These are phyloP conservation scores for Ascochyta fabae DNA, from an alignment of 2,329 filamentous ascomycete species.

Conservation along the genomic window DNA sequence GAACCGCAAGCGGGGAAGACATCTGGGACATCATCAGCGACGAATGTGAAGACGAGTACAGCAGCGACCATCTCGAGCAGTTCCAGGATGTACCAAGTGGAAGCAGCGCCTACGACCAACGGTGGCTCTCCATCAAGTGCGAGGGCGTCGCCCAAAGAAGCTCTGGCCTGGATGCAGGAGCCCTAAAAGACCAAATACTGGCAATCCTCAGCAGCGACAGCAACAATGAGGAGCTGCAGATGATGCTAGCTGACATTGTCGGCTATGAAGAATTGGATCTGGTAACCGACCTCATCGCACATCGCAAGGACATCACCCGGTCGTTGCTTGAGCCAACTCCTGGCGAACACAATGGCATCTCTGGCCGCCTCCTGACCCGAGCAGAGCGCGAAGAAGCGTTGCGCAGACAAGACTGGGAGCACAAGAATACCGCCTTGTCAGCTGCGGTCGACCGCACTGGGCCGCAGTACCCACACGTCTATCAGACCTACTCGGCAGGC, in stretches of 20 bases:
- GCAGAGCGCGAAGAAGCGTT: constrained; percentile 81
- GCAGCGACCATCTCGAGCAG: constrained; percentile 69
- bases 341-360: constrained; percentile 54
- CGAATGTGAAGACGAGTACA: constrained; percentile 68
- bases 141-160: constrained; percentile 67
- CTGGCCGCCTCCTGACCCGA: constrained; percentile 71
- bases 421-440: constrained; percentile 78
- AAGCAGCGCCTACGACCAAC: constrained; percentile 58
- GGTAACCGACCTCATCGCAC: constrained; percentile 85
- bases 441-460: constrained; percentile 73
- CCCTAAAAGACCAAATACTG: constrained; percentile 79
- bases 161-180: constrained; percentile 69
- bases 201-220: constrained; percentile 74
- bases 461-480: constrained; percentile 90
- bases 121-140: constrained; percentile 78
- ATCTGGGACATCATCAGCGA: constrained; percentile 93
- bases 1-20: constrained; percentile 73
- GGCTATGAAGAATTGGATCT: constrained; percentile 95
- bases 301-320: constrained; percentile 69
- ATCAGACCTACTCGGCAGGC: constrained; percentile 80
- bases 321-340: constrained; percentile 35
- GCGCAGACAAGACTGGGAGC: constrained; percentile 75
- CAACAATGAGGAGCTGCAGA: constrained; percentile 83
- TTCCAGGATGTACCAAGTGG: constrained; percentile 46
- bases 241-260: constrained; percentile 84